Conservation (phyloP, 352 stramenopile species). For the Albugo candida region DNA sequence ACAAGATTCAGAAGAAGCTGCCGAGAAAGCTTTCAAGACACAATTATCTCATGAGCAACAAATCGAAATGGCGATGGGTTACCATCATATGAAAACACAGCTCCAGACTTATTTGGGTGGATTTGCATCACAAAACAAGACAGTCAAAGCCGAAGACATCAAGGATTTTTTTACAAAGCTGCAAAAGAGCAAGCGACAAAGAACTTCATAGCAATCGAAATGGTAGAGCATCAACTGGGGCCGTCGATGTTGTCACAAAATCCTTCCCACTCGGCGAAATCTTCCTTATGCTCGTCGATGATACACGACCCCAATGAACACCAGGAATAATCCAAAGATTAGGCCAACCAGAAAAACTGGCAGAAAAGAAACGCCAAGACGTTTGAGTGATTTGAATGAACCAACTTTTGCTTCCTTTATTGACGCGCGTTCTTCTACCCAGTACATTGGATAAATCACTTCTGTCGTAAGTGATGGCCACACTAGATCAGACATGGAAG, state of each 20-base stretch:
- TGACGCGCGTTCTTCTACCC: constrained; percentile 25
- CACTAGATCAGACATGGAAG: constrained; percentile 41
- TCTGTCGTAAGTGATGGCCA: constrained; percentile 28
- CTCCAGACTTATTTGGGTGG: constrained; percentile 37
- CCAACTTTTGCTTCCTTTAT: constrained; percentile 19
- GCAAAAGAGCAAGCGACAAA: constrained; percentile 26
- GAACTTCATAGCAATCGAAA: constrained; percentile 3
- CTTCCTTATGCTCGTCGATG: not conserved
- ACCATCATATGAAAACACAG: constrained; percentile 50
- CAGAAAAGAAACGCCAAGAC: constrained; percentile 26
- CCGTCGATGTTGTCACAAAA: not conserved
- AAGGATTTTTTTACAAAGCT: constrained; percentile 42
- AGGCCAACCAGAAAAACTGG: constrained; percentile 29
- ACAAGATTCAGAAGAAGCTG: constrained; percentile 15
- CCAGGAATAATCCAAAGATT: not conserved
- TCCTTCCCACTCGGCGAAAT: not conserved
- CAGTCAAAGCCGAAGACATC: constrained; percentile 50
- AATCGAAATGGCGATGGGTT: constrained; percentile 51
- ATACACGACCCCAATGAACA: not conserved
- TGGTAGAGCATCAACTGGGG: too few species aligned
- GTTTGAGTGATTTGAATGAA: constrained; percentile 26
- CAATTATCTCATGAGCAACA: constrained; percentile 48
- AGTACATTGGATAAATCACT: constrained; percentile 39
- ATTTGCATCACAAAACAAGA: constrained; percentile 39
- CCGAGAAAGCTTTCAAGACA: constrained; percentile 26